phyloP scores from a whole-genome alignment of 805 yeast genomes.

The Suhomyces tanzawaensis region DNA sequence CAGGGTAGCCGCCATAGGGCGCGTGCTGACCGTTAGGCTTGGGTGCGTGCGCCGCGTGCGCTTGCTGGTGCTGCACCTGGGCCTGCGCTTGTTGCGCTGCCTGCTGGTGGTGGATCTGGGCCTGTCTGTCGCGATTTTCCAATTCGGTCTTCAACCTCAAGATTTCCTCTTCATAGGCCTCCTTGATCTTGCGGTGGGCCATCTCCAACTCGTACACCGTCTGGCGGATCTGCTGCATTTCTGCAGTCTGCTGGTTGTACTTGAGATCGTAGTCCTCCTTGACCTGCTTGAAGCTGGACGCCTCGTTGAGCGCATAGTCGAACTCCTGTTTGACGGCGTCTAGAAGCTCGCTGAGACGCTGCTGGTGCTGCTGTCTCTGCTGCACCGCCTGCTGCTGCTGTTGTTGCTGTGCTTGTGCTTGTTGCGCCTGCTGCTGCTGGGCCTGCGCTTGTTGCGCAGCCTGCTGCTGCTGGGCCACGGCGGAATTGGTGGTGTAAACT shows the following conservation, averaged over 20 bases:
- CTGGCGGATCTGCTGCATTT: conserved; percentile 90
- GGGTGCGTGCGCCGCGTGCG: conserved; percentile 27
- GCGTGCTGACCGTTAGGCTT: conserved; percentile 15
- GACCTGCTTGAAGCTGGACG: conserved; percentile 79
- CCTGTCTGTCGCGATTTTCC: conserved; percentile 71
- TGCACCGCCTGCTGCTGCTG: conserved; percentile 29
- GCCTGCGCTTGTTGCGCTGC: conserved; percentile 42
- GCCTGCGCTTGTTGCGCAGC: conserved; percentile 11
- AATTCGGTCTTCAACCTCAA: conserved; percentile 80
- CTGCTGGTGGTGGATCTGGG: conserved; percentile 32
- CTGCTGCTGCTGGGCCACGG: conserved; percentile 25
- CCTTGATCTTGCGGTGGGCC: conserved; percentile 93
- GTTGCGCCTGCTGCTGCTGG: conserved; percentile 20
- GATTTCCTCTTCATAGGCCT: conserved; percentile 92
- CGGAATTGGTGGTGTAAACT: conserved; percentile 35
- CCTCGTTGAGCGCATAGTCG: conserved; percentile 79
- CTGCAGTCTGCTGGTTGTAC: conserved; percentile 86
- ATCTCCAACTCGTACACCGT: conserved; percentile 91
- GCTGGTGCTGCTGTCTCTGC: conserved; percentile 43
- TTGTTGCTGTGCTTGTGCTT: conserved; percentile 17
- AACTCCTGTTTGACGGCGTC: conserved; percentile 93
- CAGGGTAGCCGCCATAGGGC: conserved; percentile 14
- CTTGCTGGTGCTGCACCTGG: conserved; percentile 41
- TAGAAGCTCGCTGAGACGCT: conserved; percentile 68
- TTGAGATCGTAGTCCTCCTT: conserved; percentile 91